These are phyloP conservation scores for Penicillium bovifimosum DNA, from an alignment of 495 filamentous ascomycete genomes.

Conservation along the genomic window DNA sequence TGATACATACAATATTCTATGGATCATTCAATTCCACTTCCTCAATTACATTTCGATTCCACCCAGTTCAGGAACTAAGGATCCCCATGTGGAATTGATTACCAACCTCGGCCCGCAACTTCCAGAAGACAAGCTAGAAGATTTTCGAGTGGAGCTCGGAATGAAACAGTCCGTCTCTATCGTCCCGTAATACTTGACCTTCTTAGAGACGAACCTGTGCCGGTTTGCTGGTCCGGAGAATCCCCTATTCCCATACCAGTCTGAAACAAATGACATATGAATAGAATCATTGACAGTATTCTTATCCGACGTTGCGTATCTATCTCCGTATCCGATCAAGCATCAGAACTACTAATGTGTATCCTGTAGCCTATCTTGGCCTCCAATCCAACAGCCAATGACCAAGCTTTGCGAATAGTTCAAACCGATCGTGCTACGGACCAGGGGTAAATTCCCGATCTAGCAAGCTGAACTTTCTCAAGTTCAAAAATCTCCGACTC, in stretches of 20 bases:
- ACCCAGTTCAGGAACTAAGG: background rate
- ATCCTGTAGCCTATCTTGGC: background rate
- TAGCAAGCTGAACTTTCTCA: background rate
- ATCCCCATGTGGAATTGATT: conserved; percentile 1
- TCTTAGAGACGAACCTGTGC: background rate
- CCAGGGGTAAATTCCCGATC: conserved; percentile 2
- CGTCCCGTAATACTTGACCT: conserved; percentile 10
- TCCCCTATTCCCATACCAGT: too few species aligned
- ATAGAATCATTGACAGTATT: too few species aligned
- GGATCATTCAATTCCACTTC: background rate
- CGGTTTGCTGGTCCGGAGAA: background rate
- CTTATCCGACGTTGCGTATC: too few species aligned
- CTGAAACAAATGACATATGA: too few species aligned
- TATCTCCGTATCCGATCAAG: background rate
- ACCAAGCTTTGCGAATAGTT: background rate
- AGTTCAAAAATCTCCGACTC: conserved; percentile 9
- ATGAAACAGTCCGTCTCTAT: conserved; percentile 16
- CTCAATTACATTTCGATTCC: conserved; percentile 3
- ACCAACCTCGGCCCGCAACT: conserved; percentile 16
- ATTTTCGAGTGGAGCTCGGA: conserved; percentile 9
- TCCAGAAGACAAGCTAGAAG: conserved; percentile 18
- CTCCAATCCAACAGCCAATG: background rate
- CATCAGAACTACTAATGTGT: background rate
- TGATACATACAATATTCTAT: background rate
- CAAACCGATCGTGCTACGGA: background rate